These are phyloP conservation scores for Diaporthe nobilis DNA, from an alignment of 2,329 filamentous ascomycete species.

Conservation along the genomic window DNA sequence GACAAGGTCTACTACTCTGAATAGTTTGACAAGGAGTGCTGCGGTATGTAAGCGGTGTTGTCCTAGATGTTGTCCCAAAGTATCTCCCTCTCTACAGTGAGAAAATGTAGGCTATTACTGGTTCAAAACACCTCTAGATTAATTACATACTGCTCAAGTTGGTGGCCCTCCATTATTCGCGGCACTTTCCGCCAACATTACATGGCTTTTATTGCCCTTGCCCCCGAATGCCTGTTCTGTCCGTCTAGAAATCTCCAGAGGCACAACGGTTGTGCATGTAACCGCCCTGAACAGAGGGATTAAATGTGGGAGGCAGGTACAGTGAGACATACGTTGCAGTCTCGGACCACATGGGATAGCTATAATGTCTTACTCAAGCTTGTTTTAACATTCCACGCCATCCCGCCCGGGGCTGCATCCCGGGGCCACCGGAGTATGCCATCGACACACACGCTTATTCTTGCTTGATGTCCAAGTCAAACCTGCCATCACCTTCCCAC, in stretches of 20 bases:
- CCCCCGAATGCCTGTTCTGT: neutral
- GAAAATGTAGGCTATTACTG: rapidly evolving
- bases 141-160: neutral
- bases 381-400: constrained; percentile 17
- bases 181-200: too few relatives aligned
- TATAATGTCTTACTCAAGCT: neutral
- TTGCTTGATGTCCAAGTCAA: neutral
- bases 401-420: neutral
- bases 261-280: too few relatives aligned
- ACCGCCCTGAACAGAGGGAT: constrained; percentile 2
- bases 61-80: neutral
- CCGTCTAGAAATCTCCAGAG: neutral
- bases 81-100: neutral
- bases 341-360: neutral
- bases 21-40: neutral
- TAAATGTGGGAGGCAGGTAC: neutral
- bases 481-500: too few relatives aligned
- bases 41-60: neutral
- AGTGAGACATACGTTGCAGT: constrained; percentile 1
- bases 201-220: too few relatives aligned
- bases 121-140: neutral
- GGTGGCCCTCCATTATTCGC: neutral
- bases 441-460: neutral
- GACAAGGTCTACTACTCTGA: neutral
- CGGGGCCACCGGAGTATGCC: neutral